These are phyloP conservation scores for Pseudoscleropodium purum DNA, from an alignment of 225 moss, liverwort and hornwort species.

Conservation along the genomic window DNA sequence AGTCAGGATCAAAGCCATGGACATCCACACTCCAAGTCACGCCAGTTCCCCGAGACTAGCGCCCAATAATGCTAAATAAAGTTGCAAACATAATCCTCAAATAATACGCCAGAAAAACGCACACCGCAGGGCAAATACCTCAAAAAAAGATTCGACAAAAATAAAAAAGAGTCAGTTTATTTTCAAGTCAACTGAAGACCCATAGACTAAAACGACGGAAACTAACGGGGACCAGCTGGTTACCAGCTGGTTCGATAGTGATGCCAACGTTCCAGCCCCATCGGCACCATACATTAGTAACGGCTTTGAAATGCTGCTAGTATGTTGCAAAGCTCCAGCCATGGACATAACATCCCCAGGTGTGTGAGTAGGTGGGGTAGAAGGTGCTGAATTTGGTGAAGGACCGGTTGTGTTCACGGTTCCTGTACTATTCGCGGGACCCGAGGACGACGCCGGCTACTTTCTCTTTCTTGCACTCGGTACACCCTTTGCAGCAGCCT, in stretches of 20 bases:
- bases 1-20: neutral
- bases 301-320: slow-evolving; percentile 97
- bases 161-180: neutral
- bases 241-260: slow-evolving; percentile 99
- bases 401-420: slow-evolving; percentile 97
- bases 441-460: slow-evolving; percentile 96
- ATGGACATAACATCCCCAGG: slow-evolving; percentile 99
- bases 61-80: neutral
- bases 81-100: neutral
- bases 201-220: slow-evolving; percentile 18
- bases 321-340: slow-evolving; percentile 89
- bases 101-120: neutral
- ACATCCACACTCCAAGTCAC: neutral
- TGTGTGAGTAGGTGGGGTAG: slow-evolving; percentile 99
- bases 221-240: slow-evolving; percentile 46
- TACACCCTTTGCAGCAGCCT: slow-evolving; percentile 94
- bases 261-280: slow-evolving; percentile 93
- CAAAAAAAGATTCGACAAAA: slow-evolving; percentile 6
- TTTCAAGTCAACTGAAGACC: neutral
- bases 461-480: slow-evolving; percentile 93
- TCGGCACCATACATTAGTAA: slow-evolving; percentile 99
- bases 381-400: slow-evolving; percentile 98
- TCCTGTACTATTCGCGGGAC: slow-evolving; percentile 99
- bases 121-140: neutral
- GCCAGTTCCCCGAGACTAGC: neutral